Conservation (phyloP, 805 yeast genomes). For the Kregervanrija delftensis region DNA sequence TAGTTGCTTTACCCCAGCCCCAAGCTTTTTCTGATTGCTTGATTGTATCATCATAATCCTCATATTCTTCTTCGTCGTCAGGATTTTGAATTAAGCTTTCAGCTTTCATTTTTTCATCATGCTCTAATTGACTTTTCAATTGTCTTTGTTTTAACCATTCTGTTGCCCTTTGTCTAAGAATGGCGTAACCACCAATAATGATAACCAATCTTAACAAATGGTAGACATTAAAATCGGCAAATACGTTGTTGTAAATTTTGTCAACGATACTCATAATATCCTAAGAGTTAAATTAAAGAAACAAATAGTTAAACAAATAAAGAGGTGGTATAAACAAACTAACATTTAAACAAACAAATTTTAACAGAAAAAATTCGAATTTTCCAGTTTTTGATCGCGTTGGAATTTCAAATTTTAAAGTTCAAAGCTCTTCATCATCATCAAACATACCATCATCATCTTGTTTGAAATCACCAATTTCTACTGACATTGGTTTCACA, state of each 20-base stretch:
- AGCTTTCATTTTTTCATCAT: conserved; percentile 39
- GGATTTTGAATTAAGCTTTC: conserved; percentile 26
- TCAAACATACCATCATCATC: background rate
- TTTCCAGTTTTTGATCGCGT: background rate
- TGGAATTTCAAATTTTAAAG: background rate
- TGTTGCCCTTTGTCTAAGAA: conserved; percentile 49
- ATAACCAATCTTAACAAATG: conserved; percentile 41
- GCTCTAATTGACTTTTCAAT: conserved; percentile 36
- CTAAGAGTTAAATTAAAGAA: background rate
- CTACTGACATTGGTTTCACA: conserved; percentile 61
- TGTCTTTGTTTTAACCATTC: conserved; percentile 53
- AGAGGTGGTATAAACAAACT: background rate
- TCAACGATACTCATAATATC: conserved; percentile 1
- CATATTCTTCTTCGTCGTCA: conserved; percentile 20
- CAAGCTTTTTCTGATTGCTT: conserved; percentile 41
- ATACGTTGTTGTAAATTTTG: conserved; percentile 7
- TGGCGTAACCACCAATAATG: conserved; percentile 56
- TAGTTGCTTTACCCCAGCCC: conserved; percentile 79
- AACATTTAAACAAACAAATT: background rate
- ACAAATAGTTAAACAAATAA: background rate
- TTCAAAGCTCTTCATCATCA: conserved; percentile 1
- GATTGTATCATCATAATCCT: background rate
- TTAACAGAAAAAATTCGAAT: too few relatives aligned
- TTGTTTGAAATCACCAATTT: conserved; percentile 55
- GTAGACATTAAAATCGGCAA: conserved; percentile 37